Evolutionary conservation across 345 rosid species (phyloP).

Genomic region (Gossypium thurberi): DNA sequence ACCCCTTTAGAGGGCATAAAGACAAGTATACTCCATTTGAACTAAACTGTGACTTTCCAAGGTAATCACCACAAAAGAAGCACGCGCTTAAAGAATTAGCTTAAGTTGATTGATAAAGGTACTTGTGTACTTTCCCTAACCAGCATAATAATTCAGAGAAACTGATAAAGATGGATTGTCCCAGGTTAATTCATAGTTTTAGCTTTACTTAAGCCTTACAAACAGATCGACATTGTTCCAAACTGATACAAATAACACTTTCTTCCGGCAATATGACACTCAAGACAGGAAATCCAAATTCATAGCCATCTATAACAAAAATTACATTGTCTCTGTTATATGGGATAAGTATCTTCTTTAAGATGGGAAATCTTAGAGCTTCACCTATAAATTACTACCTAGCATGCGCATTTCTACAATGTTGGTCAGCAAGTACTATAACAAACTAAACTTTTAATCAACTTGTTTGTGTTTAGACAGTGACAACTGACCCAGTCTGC

Average conservation of each 20-base stretch:
- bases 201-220: not conserved
- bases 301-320: not conserved
- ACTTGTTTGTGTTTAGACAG: not conserved
- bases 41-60: not conserved
- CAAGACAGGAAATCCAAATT: not conserved
- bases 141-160: not conserved
- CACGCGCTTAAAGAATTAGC: not conserved
- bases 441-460: conserved; percentile 2
- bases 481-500: not conserved
- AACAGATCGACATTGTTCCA: not conserved
- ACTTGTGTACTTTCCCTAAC: not conserved
- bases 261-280: not conserved
- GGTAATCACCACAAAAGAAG: not conserved
- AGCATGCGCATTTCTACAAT: not conserved
- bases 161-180: not conserved
- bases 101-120: not conserved
- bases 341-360: not conserved
- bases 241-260: not conserved
- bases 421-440: not conserved
- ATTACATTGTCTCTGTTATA: not conserved
- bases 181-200: not conserved
- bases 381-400: not conserved
- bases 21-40: not conserved
- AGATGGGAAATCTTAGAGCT: not conserved
- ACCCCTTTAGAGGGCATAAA: not conserved